Base-by-base conservation (phyloP, 2,329 filamentous ascomycete genomes). In the Penicillium sp. region DNA sequence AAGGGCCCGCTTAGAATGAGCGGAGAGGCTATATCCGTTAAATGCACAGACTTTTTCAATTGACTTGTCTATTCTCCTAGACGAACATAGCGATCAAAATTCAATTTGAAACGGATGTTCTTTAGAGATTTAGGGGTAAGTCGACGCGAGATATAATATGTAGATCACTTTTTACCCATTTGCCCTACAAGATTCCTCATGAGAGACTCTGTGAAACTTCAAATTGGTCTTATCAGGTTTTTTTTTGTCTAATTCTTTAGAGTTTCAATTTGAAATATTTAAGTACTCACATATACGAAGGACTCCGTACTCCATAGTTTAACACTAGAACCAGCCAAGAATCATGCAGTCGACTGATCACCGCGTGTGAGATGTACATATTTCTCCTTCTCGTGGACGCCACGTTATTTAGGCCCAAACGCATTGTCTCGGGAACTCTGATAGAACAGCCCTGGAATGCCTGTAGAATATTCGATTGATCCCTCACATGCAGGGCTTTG, bases 351-450 rank as follows among this genome's bases (percentile, higher is more conserved):
- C 28, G 47, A 59, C 48, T 40, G 28, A 30, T 61, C 53, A 58
- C 5, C 56, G 54, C 58, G 57, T 22, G 31, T 46, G 50, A 46
- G 22, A 37, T 28, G 10, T 16, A 30, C 28, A 30, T 59, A 55
- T 43, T 54, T 50, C 42, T 47, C 50, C 50, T 25, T 66, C 68
- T 70, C 68, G 68, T 71, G 68, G 68, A 63, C 59, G 67, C 69
- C 69, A 71, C 69, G 69, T 69, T 70, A 60, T 62, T 62, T 55
- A 9, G 36, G 22, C 33, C 35, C 26, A 44, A 47, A 44, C 26
- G 36, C 38, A 43, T 53, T 57, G 50, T 46, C 38, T 43, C 43
- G 48, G 53, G 25, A 48, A 43, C 30, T 17, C 50, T 63, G 42
- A 62, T 57, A 57, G 53, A 65, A 61, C 47, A 40, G 50, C 41